Evolutionary conservation across 192 early-diverging fungal genomes (phyloP).

Genomic region (Backusella circina): DNA sequence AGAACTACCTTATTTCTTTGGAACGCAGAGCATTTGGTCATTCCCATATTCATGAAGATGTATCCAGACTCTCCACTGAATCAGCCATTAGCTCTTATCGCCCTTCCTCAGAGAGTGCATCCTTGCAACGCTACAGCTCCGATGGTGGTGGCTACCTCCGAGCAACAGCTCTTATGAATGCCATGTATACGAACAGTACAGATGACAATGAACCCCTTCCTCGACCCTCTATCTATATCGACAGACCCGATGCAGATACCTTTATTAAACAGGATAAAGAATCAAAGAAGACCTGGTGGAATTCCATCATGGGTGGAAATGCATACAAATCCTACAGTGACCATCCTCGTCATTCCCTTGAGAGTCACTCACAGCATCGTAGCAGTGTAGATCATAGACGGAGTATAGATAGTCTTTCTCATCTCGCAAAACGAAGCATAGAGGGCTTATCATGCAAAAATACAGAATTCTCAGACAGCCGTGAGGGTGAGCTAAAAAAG

Average conservation of each 20-base stretch:
- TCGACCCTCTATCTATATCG: slow-evolving; percentile 12
- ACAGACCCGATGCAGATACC: slow-evolving; percentile 18
- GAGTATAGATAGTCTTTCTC: slow-evolving; percentile 23
- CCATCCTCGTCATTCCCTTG: slow-evolving; percentile 5
- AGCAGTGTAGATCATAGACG: slow-evolving; percentile 26
- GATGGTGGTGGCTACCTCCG: slow-evolving; percentile 29
- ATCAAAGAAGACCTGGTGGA: slow-evolving; percentile 35
- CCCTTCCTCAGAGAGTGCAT: not conserved
- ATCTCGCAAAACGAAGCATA: slow-evolving; percentile 20
- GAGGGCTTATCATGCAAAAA: slow-evolving; percentile 18
- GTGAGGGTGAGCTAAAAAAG: not conserved
- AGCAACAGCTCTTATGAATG: slow-evolving; percentile 16
- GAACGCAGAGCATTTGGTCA: slow-evolving; percentile 26
- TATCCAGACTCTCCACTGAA: slow-evolving; percentile 15
- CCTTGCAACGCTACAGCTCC: slow-evolving; percentile 27
- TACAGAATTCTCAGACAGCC: not conserved
- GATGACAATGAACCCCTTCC: slow-evolving; percentile 6
- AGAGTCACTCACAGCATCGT: not conserved
- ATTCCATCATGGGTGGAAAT: slow-evolving; percentile 26
- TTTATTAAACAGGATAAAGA: slow-evolving; percentile 27
- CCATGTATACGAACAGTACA: slow-evolving; percentile 10
- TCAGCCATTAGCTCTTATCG: not conserved
- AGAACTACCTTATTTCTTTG: slow-evolving; percentile 30
- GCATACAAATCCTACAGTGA: slow-evolving; percentile 16
- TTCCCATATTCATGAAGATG: not conserved